phyloP scores from a whole-genome alignment of 2,329 filamentous ascomycete species.

The Calonectria ilicicola region DNA sequence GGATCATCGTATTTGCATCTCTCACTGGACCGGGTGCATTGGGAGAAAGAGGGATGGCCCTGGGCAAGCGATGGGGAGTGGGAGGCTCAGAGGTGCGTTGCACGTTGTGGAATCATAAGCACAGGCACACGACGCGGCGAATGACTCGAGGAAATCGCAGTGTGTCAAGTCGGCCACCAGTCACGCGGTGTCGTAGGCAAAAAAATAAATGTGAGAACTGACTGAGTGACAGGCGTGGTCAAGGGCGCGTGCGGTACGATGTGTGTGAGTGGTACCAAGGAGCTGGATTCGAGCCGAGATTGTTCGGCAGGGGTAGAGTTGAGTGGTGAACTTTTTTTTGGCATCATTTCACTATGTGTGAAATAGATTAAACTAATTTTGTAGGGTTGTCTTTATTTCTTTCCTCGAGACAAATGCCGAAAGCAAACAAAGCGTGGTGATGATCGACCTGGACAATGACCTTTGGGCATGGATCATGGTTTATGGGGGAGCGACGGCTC shows the following conservation, averaged over 20 bases:
- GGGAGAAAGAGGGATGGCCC: not conserved
- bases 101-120: not conserved
- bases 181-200: not conserved
- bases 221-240: not conserved
- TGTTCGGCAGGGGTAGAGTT: not conserved
- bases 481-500: constrained; percentile 6
- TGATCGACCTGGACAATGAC: constrained; percentile 6
- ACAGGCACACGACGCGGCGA: not conserved
- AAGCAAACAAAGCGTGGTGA: not conserved
- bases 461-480: constrained; percentile 17
- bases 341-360: not conserved
- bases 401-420: constrained; percentile 8
- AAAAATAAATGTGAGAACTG: not conserved
- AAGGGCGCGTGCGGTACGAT: not conserved
- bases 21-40: not conserved
- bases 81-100: not conserved
- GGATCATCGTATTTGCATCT: not conserved
- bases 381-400: not conserved
- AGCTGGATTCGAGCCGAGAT: constrained; percentile 4
- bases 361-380: constrained; percentile 6
- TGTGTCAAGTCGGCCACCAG: not conserved
- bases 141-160: not conserved
- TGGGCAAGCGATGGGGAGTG: not conserved
- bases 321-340: not conserved
- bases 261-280: not conserved